These are phyloP conservation scores for Beauveria medogensis DNA, from an alignment of 2,329 filamentous ascomycete species.

Conservation along the genomic window DNA sequence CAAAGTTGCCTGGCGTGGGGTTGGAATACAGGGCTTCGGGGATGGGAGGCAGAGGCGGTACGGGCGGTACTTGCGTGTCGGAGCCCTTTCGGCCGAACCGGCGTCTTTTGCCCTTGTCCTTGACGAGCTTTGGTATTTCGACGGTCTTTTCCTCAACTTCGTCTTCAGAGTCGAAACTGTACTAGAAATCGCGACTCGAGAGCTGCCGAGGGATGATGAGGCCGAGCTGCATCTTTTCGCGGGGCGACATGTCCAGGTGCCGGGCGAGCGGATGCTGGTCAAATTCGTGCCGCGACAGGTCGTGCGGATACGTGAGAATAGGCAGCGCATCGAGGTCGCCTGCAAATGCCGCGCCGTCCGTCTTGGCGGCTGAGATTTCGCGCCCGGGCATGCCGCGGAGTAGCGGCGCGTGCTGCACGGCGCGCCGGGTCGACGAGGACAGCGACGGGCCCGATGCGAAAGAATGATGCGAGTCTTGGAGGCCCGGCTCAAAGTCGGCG, in stretches of 20 bases:
- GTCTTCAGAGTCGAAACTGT: conserved; percentile 28
- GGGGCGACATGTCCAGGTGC: conserved; percentile 20
- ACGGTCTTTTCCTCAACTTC: conserved; percentile 17
- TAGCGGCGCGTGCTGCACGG: conserved; percentile 30
- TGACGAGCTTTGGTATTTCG: conserved; percentile 8
- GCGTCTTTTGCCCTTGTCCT: conserved; percentile 6
- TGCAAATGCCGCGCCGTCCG: conserved; percentile 28
- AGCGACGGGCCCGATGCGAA: neutral
- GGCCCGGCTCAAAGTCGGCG: neutral
- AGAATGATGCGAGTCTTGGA: neutral
- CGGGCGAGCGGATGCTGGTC: conserved; percentile 28
- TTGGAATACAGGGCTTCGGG: conserved; percentile 21
- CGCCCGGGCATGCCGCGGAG: conserved; percentile 30
- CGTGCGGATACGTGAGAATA: conserved; percentile 25
- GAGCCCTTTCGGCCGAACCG: neutral
- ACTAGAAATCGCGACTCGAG: conserved; percentile 28
- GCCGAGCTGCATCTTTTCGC: conserved; percentile 24
- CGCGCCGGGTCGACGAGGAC: conserved; percentile 1
- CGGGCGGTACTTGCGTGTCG: conserved; percentile 17
- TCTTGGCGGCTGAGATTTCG: conserved; percentile 30
- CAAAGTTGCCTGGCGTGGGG: conserved; percentile 19
- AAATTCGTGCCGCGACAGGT: conserved; percentile 27
- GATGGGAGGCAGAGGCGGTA: conserved; percentile 24
- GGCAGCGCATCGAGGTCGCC: conserved; percentile 22
- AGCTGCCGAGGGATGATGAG: conserved; percentile 27